phyloP scores from a whole-genome alignment of 495 filamentous ascomycete species.

The Trichoderma gamsii region DNA sequence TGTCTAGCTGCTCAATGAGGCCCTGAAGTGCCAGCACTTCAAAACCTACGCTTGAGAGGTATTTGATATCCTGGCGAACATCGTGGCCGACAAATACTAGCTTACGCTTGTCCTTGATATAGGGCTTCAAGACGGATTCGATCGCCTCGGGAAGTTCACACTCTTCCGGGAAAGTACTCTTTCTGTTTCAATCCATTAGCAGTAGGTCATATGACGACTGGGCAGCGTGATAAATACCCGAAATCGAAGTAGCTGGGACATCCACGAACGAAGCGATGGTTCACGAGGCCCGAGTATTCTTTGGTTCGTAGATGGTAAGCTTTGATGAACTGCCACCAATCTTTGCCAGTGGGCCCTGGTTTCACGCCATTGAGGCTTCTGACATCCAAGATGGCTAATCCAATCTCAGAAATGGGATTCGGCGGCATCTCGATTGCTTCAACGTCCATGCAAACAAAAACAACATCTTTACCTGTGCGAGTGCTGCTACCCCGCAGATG shows the following conservation, averaged over 20 bases:
- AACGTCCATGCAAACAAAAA: constrained; percentile 76
- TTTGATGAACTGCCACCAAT: constrained; percentile 60
- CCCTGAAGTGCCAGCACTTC: constrained; percentile 45
- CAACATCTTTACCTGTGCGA: constrained; percentile 35
- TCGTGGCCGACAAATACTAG: constrained; percentile 78
- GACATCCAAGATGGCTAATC: constrained; percentile 77
- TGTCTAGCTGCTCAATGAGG: constrained; percentile 64
- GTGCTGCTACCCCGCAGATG: constrained; percentile 30
- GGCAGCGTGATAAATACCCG: constrained; percentile 39
- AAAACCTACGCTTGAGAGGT: constrained; percentile 56
- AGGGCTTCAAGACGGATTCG: constrained; percentile 25
- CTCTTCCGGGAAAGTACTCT: constrained; percentile 28
- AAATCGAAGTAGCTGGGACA: constrained; percentile 73
- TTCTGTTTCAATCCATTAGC: constrained; percentile 26
- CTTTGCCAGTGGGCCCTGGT: constrained; percentile 52
- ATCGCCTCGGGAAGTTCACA: constrained; percentile 21
- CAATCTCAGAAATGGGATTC: constrained; percentile 71
- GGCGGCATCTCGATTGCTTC: constrained; percentile 69
- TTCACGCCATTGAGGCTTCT: constrained; percentile 43
- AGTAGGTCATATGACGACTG: constrained; percentile 34
- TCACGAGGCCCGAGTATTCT: constrained; percentile 60
- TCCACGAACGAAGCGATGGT: constrained; percentile 58
- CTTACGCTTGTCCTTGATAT: constrained; percentile 41
- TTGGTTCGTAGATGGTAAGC: constrained; percentile 69
- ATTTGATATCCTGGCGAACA: constrained; percentile 56